Percentiles rank a stretch among this genome's conserved stretches.
These are phyloP conservation scores for Melianthus villosus DNA, from an alignment of 441 rosid species.

Conservation along the genomic window DNA sequence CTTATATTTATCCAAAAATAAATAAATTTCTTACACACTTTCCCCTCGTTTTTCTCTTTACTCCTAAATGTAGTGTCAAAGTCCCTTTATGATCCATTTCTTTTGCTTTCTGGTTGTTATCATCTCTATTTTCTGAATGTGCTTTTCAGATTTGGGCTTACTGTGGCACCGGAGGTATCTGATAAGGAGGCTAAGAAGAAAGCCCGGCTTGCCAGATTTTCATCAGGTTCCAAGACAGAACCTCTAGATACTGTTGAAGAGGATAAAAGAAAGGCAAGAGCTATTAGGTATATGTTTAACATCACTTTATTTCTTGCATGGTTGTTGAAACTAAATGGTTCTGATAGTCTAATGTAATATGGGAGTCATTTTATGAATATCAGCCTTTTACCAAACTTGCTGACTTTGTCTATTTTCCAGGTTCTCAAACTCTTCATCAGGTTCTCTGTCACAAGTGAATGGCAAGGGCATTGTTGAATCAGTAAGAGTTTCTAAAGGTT, in stretches of 20 bases:
- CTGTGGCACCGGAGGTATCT: slow-evolving; percentile 22
- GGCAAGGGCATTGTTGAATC: slow-evolving; percentile 34
- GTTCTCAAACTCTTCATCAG: slow-evolving; percentile 40
- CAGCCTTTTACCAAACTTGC: too few relatives aligned
- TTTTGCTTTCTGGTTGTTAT: not conserved
- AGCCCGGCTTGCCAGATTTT: slow-evolving; percentile 67
- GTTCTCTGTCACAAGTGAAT: slow-evolving; percentile 28
- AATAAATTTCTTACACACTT: too few relatives aligned
- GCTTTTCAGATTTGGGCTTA: slow-evolving; percentile 52
- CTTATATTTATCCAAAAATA: too few relatives aligned
- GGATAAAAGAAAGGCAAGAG: slow-evolving; percentile 71
- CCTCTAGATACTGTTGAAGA: slow-evolving; percentile 49
- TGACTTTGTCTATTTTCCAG: too few relatives aligned
- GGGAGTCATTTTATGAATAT: not conserved
- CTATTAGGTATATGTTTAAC: slow-evolving; percentile 31
- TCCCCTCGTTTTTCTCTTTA: too few relatives aligned
- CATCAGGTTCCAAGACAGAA: slow-evolving; percentile 23
- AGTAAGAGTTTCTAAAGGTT: slow-evolving; percentile 15
- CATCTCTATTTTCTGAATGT: not conserved
- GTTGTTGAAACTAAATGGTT: not conserved
- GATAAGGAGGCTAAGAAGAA: slow-evolving; percentile 72
- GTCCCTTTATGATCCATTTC: not conserved
- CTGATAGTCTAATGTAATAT: slow-evolving; percentile 1
- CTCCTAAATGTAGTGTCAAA: too few relatives aligned
- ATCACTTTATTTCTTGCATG: not conserved